Conservation (phyloP, 805 yeast genomes). For the Ascoidea rubescens region DNA sequence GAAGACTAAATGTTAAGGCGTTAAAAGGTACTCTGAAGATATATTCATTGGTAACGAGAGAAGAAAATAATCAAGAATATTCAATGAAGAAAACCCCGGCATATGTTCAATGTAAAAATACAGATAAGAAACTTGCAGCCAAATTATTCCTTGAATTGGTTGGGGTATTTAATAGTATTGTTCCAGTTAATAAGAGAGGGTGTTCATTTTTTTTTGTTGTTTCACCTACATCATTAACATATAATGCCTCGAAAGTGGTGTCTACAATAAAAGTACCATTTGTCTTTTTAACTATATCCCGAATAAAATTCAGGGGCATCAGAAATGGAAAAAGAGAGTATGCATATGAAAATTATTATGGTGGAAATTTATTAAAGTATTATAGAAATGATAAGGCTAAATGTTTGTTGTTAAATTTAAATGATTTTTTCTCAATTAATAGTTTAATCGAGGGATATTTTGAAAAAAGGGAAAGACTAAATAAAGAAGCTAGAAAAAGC, state of each 20-base stretch:
- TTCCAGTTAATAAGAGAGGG: background rate
- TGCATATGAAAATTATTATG: background rate
- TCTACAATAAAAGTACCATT: background rate
- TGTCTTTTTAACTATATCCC: no score
- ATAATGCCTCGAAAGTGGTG: no score
- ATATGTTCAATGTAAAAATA: conserved; percentile 8
- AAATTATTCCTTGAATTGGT: conserved; percentile 6
- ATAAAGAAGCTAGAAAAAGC: no score
- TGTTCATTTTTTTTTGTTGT: no score
- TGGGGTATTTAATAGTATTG: conserved; percentile 3
- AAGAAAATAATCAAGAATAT: background rate
- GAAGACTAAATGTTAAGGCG: background rate
- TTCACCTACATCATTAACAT: no score
- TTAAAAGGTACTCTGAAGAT: background rate
- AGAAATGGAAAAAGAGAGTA: background rate
- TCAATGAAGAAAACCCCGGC: background rate
- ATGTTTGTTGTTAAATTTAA: no score
- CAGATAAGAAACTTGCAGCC: conserved; percentile 5
- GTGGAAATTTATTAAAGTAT: background rate
- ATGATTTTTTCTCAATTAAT: no score
- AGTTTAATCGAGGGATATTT: no score
- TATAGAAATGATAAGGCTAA: background rate
- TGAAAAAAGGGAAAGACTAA: no score
- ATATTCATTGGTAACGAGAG: background rate
- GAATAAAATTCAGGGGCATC: background rate